These are phyloP conservation scores for Prunus mira DNA, from an alignment of 306 rosid genomes.

Conservation along the genomic window DNA sequence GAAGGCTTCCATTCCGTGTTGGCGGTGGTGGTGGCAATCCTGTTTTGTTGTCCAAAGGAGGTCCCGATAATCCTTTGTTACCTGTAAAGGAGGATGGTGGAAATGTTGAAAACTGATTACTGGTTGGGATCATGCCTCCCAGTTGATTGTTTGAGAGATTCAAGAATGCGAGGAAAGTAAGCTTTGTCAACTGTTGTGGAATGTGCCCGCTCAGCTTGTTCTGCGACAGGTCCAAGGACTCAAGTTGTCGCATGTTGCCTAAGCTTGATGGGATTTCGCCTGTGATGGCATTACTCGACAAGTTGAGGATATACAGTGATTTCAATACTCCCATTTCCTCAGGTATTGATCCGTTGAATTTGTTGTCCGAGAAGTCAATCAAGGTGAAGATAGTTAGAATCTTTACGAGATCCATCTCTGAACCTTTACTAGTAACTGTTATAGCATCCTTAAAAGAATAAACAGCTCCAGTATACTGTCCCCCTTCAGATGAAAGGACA, in stretches of 20 bases:
- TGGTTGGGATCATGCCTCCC: slow-evolving; percentile 31
- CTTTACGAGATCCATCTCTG: neutral
- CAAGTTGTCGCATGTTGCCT: slow-evolving; percentile 17
- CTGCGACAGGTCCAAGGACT: slow-evolving; percentile 31
- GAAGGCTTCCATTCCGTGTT: neutral
- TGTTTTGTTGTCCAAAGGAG: slow-evolving; percentile 6
- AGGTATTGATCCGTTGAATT: slow-evolving; percentile 18
- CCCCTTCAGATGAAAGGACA: too few relatives aligned
- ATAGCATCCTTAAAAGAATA: neutral
- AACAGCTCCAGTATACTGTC: neutral
- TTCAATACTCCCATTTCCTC: slow-evolving; percentile 8
- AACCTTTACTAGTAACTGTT: neutral
- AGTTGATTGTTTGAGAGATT: slow-evolving; percentile 29
- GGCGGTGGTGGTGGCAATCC: neutral
- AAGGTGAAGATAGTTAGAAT: neutral
- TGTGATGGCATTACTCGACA: slow-evolving; percentile 15
- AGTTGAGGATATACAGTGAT: slow-evolving; percentile 18
- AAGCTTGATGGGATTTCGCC: slow-evolving; percentile 23
- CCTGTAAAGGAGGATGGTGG: slow-evolving; percentile 26
- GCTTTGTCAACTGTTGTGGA: neutral
- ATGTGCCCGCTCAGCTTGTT: slow-evolving; percentile 22
- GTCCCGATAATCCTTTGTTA: slow-evolving; percentile 34
- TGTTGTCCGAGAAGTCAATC: slow-evolving; percentile 35
- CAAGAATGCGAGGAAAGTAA: neutral
- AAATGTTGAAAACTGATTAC: slow-evolving; percentile 35